These are phyloP conservation scores for Pichia manshurica DNA, from an alignment of 805 yeast species.

Conservation along the genomic window DNA sequence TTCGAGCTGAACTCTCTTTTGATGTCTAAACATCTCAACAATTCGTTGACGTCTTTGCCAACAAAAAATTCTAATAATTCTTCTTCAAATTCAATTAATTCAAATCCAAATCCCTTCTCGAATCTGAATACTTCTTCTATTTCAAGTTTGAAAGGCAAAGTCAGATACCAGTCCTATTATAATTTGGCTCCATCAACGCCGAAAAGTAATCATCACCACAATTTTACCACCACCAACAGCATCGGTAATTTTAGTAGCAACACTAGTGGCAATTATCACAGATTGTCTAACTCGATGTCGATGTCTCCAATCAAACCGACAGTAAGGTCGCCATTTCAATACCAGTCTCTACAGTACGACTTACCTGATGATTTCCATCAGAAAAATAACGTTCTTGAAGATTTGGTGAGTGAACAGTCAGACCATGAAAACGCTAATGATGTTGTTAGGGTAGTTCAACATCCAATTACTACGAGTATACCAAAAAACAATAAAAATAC, in stretches of 20 bases:
- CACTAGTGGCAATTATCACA: slow-evolving; percentile 6
- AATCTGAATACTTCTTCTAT: slow-evolving; percentile 19
- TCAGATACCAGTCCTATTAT: slow-evolving; percentile 31
- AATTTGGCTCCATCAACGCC: slow-evolving; percentile 21
- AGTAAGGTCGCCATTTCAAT: slow-evolving; percentile 29
- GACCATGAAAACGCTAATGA: background rate
- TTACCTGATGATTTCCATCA: slow-evolving; percentile 27
- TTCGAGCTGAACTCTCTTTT: slow-evolving; percentile 21
- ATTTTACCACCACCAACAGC: slow-evolving; percentile 14
- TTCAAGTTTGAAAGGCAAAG: slow-evolving; percentile 25
- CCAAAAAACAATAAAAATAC: background rate
- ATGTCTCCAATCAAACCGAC: slow-evolving; percentile 9
- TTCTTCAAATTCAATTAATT: slow-evolving; percentile 18
- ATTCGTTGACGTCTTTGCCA: slow-evolving; percentile 25
- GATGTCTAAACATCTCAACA: slow-evolving; percentile 15
- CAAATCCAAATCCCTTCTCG: slow-evolving; percentile 14
- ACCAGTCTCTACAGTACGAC: slow-evolving; percentile 29
- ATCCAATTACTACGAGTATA: background rate
- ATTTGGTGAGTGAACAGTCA: background rate
- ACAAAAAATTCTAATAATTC: slow-evolving; percentile 18
- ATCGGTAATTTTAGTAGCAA: background rate
- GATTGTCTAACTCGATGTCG: slow-evolving; percentile 23
- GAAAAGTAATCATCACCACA: slow-evolving; percentile 10
- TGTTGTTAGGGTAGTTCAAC: background rate
- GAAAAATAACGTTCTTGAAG: slow-evolving; percentile 6